Conservation (phyloP, 2,329 filamentous ascomycete genomes). For the Xylariaceae sp. region DNA sequence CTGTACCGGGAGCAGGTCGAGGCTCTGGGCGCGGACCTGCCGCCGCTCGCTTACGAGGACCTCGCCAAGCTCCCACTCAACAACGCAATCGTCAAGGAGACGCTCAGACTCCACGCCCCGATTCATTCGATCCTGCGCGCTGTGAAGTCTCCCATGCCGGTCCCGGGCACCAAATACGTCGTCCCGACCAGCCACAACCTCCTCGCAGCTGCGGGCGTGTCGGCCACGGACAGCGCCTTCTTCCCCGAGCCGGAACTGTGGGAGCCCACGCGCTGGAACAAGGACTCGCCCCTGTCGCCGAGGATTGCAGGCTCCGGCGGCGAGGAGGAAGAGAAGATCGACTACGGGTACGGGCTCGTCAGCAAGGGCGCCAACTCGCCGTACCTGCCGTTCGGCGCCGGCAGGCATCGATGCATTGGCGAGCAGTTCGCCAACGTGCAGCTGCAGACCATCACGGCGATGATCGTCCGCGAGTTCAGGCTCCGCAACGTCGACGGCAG, state of each 20-base stretch:
- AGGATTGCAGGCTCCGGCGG: conserved; percentile 35
- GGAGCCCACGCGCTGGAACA: conserved; percentile 89
- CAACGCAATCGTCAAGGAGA: conserved; percentile 82
- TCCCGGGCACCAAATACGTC: conserved; percentile 75
- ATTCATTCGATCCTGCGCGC: conserved; percentile 94
- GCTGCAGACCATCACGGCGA: conserved; percentile 75
- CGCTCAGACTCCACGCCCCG: conserved; percentile 80
- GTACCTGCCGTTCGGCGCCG: conserved; percentile 90
- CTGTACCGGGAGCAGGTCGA: conserved; percentile 75
- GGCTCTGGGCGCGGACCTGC: conserved; percentile 66
- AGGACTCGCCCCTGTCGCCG: conserved; percentile 49
- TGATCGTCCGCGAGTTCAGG: conserved; percentile 71
- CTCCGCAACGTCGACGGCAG: conserved; percentile 68
- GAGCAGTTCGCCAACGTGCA: conserved; percentile 96
- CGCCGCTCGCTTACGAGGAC: conserved; percentile 67
- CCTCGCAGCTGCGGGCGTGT: conserved; percentile 78
- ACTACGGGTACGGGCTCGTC: conserved; percentile 90
- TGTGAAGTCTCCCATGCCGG: conserved; percentile 79
- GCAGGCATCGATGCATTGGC: conserved; percentile 88
- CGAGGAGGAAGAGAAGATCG: conserved; percentile 66
- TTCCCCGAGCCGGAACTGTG: conserved; percentile 78
- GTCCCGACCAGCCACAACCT: conserved; percentile 76
- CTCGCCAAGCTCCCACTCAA: conserved; percentile 74
- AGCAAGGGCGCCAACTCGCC: conserved; percentile 85
- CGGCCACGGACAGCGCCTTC: conserved; percentile 60